Conservation (phyloP, 2,329 filamentous ascomycete species). For the Aschersonia sp. region DNA sequence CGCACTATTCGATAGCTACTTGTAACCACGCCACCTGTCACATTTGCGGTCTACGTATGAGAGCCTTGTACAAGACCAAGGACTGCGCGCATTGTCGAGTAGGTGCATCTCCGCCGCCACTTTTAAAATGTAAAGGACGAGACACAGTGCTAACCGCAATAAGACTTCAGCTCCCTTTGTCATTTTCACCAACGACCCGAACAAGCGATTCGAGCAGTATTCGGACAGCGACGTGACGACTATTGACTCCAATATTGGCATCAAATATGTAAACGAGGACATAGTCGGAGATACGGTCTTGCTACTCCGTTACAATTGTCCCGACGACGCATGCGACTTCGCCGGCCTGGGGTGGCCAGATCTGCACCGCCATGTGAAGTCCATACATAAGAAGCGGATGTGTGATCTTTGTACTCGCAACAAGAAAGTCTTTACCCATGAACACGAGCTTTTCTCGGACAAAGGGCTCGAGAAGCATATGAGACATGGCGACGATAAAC, state of each 20-base stretch:
- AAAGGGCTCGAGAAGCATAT: constrained; percentile 78
- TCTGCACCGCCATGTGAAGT: constrained; percentile 62
- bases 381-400: constrained; percentile 73
- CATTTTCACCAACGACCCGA: constrained; percentile 77
- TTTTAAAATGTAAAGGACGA: neutral
- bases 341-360: constrained; percentile 56
- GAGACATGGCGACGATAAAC: constrained; percentile 77
- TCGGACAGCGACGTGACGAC: constrained; percentile 56
- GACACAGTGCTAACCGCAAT: neutral
- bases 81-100: constrained; percentile 93
- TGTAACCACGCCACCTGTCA: constrained; percentile 97
- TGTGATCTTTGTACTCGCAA: constrained; percentile 82
- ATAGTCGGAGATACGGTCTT: constrained; percentile 86
- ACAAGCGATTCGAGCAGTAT: constrained; percentile 81
- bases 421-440: constrained; percentile 97
- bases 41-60: constrained; percentile 81
- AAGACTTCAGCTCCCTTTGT: constrained; percentile 63
- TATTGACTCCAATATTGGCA: constrained; percentile 74
- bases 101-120: constrained; percentile 18
- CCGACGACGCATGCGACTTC: constrained; percentile 64
- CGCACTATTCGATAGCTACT: constrained; percentile 76
- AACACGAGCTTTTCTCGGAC: constrained; percentile 81
- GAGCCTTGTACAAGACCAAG: constrained; percentile 91
- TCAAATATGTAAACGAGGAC: constrained; percentile 76
- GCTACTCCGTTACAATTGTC: constrained; percentile 87